Evolutionary conservation across 176 grass and related monocot species (phyloP).

Genomic region (Pharus latifolius): DNA sequence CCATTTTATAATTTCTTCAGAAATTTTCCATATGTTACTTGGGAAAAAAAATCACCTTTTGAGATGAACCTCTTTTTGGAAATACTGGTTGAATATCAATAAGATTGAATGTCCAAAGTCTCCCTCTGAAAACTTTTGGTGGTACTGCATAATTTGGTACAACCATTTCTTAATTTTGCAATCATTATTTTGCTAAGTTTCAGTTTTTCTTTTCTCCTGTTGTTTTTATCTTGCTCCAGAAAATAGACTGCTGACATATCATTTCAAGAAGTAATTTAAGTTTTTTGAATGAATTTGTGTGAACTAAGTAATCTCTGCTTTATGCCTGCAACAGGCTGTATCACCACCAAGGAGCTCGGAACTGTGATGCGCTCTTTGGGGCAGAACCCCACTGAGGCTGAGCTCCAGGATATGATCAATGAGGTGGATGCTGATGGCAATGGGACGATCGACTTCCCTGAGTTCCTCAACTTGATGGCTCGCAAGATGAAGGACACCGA

Average conservation of each 20-base stretch:
- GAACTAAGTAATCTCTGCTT: background rate
- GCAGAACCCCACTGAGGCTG: constrained; percentile 42
- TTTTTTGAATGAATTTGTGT: too few relatives aligned
- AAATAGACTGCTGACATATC: too few relatives aligned
- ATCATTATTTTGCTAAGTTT: too few relatives aligned
- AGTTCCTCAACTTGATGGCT: constrained; percentile 40
- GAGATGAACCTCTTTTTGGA: background rate
- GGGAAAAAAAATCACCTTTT: background rate
- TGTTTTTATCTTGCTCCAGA: background rate
- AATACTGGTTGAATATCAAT: too few relatives aligned
- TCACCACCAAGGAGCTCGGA: constrained; percentile 43
- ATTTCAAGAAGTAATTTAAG: background rate
- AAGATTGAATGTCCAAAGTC: too few relatives aligned
- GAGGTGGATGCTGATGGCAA: constrained; percentile 39
- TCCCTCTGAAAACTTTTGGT: too few relatives aligned
- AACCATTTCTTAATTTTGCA: too few relatives aligned
- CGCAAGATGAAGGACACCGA: constrained; percentile 39
- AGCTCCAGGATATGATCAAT: constrained; percentile 44
- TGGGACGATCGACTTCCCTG: constrained; percentile 36
- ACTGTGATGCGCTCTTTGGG: constrained; percentile 37
- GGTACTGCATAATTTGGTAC: background rate
- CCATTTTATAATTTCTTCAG: background rate
- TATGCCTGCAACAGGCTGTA: constrained; percentile 30
- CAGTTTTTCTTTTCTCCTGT: background rate
- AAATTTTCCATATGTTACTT: background rate